Evolutionary conservation across 2,329 filamentous ascomycete genomes (phyloP).

Genomic region (Fusarium anguioides): DNA sequence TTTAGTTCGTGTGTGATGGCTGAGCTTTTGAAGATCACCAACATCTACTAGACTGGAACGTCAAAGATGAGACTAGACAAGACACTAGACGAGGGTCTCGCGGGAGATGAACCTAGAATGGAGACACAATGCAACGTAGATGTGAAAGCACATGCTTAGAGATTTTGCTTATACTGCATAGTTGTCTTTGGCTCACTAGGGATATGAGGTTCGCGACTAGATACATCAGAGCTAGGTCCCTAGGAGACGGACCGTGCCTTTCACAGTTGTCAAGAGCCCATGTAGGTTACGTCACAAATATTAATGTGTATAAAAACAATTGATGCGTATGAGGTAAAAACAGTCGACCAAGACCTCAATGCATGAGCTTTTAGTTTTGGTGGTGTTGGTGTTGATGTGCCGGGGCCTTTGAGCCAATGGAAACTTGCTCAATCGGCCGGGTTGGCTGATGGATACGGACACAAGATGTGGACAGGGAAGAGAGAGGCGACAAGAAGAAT

Average conservation of each 20-base stretch:
- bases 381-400: constrained; percentile 41
- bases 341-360: constrained; percentile 8
- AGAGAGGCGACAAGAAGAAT: constrained; percentile 15
- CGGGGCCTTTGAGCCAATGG: constrained; percentile 52
- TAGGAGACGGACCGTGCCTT: constrained; percentile 22
- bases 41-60: background rate
- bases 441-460: constrained; percentile 42
- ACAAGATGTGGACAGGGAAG: constrained; percentile 26
- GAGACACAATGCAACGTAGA: constrained; percentile 22
- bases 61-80: constrained; percentile 8
- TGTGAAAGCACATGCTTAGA: constrained; percentile 4
- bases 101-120: constrained; percentile 26
- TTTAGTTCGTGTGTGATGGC: constrained; percentile 6
- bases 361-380: constrained; percentile 23
- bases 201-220: constrained; percentile 3
- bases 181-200: constrained; percentile 14
- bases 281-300: constrained; percentile 9
- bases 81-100: constrained; percentile 26
- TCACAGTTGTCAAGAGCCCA: background rate
- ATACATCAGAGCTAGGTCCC: constrained; percentile 4
- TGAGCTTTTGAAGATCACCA: constrained; percentile 5
- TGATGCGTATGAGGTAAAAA: constrained; percentile 15
- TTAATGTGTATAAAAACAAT: background rate
- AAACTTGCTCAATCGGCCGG: constrained; percentile 58
- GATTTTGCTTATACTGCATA: constrained; percentile 4